Evolutionary conservation across 2,329 filamentous ascomycete genomes (phyloP), one percentile per base, ranked within the genome.

Genomic region (Arthroderma uncinatum): DNA sequence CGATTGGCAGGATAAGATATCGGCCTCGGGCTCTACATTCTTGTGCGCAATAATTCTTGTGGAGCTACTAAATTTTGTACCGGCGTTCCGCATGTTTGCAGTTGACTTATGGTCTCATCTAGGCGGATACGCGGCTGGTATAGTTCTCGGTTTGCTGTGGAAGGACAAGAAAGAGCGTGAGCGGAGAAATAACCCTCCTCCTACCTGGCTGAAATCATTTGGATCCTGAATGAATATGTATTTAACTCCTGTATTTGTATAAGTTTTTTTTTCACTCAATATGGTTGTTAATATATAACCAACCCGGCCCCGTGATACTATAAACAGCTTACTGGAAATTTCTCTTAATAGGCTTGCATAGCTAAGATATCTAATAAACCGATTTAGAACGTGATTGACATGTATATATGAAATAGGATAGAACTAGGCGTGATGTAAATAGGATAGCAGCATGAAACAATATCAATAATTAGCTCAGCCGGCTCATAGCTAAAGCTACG

Each of bases 91-190:
- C 25, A 62, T 68, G 10, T 64, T 63, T 21, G 67, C 66, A 12
- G 67, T 74, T 58, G 73, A 75, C 58, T 66, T 74, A 55, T 70
- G 67, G 56, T 71, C 73, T 12, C 74, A 76, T 64, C 62, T 75
- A 34, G 71, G 71, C 25, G 74, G 74, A 0, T 73, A 73, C 59
- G 60, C 70, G 4, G 63, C 67, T 4, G 74, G 74, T 42, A 63
- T 66, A 1, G 60, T 64, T 14, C 62, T 62, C n/a, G 67, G 65
- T 40, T 60, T 61, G 36, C 40, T 60, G 23, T 62, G 60, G 58
- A 64, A 63, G 53, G 59, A 62, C 57, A 63, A 61, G 47, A 34
- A 48, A 34, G 62, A 61, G n/a, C 57, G 55, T 25, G 59, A 61
- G 55, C 61, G 44, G 50, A 61, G 57, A 47, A 59, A 61, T 42